These are phyloP conservation scores for Metarhizium humberi DNA, from an alignment of 2,329 filamentous ascomycete species.

Conservation along the genomic window DNA sequence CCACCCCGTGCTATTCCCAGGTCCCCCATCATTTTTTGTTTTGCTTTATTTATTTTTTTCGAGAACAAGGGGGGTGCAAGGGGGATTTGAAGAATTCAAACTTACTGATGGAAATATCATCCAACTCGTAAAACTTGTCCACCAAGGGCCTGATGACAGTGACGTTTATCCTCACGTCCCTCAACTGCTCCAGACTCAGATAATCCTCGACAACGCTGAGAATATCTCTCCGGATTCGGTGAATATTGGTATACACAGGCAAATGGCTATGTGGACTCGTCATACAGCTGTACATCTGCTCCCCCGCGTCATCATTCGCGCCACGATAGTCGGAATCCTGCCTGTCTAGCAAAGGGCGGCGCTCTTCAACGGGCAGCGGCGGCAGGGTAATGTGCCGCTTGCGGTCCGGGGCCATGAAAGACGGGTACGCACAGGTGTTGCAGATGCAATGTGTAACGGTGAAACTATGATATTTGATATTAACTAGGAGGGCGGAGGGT, in stretches of 20 bases:
- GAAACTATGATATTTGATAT: too few species aligned
- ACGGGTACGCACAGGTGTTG: background rate
- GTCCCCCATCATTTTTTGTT: too few species aligned
- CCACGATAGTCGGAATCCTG: conserved; percentile 19
- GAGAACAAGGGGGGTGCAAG: too few species aligned
- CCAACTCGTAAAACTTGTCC: conserved; percentile 70
- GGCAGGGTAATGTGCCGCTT: conserved; percentile 22
- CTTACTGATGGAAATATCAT: conserved; percentile 69
- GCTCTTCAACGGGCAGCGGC: conserved; percentile 18
- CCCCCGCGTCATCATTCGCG: conserved; percentile 19
- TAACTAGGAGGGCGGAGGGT: too few species aligned
- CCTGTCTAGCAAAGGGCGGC: conserved; percentile 24
- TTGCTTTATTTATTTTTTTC: too few species aligned
- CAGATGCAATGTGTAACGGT: background rate
- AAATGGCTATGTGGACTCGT: conserved; percentile 52
- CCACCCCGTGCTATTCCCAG: too few species aligned
- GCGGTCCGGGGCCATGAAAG: conserved; percentile 13
- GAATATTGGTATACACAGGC: conserved; percentile 70
- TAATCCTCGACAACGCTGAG: conserved; percentile 53
- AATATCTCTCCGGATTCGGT: conserved; percentile 58
- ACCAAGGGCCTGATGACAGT: conserved; percentile 71
- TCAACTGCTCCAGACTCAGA: conserved; percentile 63
- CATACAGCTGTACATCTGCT: conserved; percentile 40
- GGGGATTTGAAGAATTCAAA: background rate
- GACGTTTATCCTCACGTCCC: conserved; percentile 73